Evolutionary conservation across 108 stramenopile species (phyloP).

Genomic region (Cylindrotheca closterium): DNA sequence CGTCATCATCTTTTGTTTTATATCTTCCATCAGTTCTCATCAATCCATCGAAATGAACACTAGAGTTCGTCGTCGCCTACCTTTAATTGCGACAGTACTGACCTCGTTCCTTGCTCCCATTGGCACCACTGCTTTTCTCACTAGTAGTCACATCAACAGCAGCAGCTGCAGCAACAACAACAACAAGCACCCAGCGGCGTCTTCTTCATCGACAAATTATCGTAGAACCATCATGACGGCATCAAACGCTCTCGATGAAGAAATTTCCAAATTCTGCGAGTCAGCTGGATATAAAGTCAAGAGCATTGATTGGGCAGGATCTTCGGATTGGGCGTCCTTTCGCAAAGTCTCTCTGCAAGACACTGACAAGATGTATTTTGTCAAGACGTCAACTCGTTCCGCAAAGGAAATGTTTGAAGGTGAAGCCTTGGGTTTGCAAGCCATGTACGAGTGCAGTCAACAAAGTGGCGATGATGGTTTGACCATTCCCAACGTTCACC

Average conservation of each 20-base stretch:
- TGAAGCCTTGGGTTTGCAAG: constrained; percentile 47
- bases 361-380: constrained; percentile 42
- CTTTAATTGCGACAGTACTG: too few relatives aligned
- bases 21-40: too few relatives aligned
- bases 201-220: too few relatives aligned
- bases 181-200: too few relatives aligned
- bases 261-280: neutral
- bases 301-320: constrained; percentile 19
- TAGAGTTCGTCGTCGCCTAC: too few relatives aligned
- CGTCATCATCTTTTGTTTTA: too few relatives aligned
- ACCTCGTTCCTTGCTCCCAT: too few relatives aligned
- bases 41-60: too few relatives aligned
- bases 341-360: constrained; percentile 40
- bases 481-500: constrained; percentile 46
- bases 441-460: constrained; percentile 45
- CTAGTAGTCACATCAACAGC: too few relatives aligned
- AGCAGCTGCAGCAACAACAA: too few relatives aligned
- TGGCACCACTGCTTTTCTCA: too few relatives aligned
- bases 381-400: constrained; percentile 40
- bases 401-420: constrained; percentile 48
- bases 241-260: neutral
- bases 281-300: neutral
- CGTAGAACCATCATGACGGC: too few relatives aligned
- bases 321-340: constrained; percentile 55
- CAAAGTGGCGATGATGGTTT: constrained; percentile 13